A percentile compares a stretch with the other conserved stretches of the same genome.
phyloP scores from a whole-genome alignment of 352 stramenopile genomes.

The Phytophthora melonis region DNA sequence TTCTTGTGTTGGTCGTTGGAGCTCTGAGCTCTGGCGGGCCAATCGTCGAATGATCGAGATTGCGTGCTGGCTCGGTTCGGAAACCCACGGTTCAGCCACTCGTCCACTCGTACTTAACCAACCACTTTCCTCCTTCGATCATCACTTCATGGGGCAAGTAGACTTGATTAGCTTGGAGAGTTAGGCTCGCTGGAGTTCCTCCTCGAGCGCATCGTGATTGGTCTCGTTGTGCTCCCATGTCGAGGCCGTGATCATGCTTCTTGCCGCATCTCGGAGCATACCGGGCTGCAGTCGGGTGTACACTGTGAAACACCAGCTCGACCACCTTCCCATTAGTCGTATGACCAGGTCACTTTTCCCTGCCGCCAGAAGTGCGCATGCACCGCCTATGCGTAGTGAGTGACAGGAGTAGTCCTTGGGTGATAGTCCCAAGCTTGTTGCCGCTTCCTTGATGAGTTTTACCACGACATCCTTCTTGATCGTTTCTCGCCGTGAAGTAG shows the following conservation, averaged over 20 bases:
- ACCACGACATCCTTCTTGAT: slow-evolving; percentile 31
- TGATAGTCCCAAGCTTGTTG: slow-evolving; percentile 12
- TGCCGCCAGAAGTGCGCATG: slow-evolving; percentile 32
- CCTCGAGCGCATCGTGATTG: slow-evolving; percentile 11
- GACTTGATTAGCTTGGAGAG: too few relatives aligned
- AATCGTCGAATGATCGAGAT: too few relatives aligned
- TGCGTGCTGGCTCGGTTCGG: too few relatives aligned
- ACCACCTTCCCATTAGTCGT: too few relatives aligned
- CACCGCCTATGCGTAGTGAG: slow-evolving; percentile 36
- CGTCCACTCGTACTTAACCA: too few relatives aligned
- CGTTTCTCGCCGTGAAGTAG: not conserved
- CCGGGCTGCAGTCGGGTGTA: slow-evolving; percentile 25
- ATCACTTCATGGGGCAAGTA: too few relatives aligned
- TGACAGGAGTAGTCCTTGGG: slow-evolving; percentile 32
- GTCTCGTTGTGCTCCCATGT: slow-evolving; percentile 31
- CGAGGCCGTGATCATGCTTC: slow-evolving; percentile 43
- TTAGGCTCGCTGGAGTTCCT: slow-evolving; percentile 26
- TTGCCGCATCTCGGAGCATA: slow-evolving; percentile 39
- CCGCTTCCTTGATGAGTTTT: slow-evolving; percentile 29
- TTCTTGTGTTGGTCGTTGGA: too few relatives aligned
- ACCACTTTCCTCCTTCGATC: too few relatives aligned
- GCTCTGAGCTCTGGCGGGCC: too few relatives aligned
- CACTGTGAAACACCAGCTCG: slow-evolving; percentile 39
- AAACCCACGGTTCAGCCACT: too few relatives aligned
- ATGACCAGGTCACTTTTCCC: slow-evolving; percentile 39